Percentiles rank a stretch among this genome's conserved stretches.
Conservation (phyloP, 1,284 basidiomycete genomes). For the Ustanciosporium gigantosporum region DNA sequence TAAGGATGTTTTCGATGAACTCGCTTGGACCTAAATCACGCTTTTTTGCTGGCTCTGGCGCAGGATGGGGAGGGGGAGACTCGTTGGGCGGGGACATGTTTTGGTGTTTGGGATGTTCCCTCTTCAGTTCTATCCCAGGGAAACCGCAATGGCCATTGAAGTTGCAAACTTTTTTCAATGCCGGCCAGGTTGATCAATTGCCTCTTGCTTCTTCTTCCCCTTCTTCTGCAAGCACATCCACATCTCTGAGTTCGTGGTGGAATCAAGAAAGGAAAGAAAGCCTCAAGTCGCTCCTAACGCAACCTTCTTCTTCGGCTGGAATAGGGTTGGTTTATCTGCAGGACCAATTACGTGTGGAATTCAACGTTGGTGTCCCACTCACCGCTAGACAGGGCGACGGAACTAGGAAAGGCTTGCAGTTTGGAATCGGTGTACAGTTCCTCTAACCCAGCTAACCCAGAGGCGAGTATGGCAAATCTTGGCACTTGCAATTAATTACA, state of each 20-base stretch:
- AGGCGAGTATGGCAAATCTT: too few species aligned
- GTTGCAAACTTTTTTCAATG: constrained; percentile 81
- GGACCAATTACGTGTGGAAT: constrained; percentile 80
- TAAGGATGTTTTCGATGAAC: constrained; percentile 83
- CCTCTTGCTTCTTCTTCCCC: not conserved
- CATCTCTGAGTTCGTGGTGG: too few species aligned
- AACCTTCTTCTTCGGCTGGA: constrained; percentile 74
- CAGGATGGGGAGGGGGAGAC: too few species aligned
- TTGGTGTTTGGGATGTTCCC: constrained; percentile 79
- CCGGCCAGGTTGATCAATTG: constrained; percentile 76
- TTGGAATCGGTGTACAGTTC: constrained; percentile 78
- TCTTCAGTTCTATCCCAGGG: constrained; percentile 77
- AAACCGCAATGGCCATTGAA: constrained; percentile 87
- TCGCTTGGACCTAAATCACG: constrained; percentile 82
- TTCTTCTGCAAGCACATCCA: not conserved
- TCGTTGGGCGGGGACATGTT: constrained; percentile 86
- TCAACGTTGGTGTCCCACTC: constrained; percentile 89
- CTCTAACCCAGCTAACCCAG: constrained; percentile 10
- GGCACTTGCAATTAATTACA: not conserved
- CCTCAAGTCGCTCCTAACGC: constrained; percentile 7
- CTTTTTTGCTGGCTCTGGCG: too few species aligned
- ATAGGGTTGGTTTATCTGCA: constrained; percentile 88
- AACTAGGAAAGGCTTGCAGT: constrained; percentile 77
- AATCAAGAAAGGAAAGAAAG: not conserved
- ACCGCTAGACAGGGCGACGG: constrained; percentile 78